phyloP scores from a whole-genome alignment of 2,329 filamentous ascomycete species.

The Penicillium sclerotigenum region DNA sequence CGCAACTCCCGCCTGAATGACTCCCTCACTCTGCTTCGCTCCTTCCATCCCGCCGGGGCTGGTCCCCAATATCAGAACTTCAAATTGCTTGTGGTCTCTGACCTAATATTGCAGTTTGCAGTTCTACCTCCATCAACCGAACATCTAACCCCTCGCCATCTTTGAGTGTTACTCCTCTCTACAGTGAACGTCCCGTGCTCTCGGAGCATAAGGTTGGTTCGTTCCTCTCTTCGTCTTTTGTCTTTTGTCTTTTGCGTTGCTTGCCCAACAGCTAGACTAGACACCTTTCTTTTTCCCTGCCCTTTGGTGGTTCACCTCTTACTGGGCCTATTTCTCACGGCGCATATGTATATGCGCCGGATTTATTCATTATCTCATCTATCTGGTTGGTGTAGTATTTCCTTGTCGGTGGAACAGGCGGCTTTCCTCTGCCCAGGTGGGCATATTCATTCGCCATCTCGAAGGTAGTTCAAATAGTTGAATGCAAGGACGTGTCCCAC shows the following conservation, averaged over 20 bases:
- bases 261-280: conserved; percentile 11
- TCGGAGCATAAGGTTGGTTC: conserved; percentile 38
- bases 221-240: conserved; percentile 16
- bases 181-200: conserved; percentile 19
- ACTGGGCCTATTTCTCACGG: conserved; percentile 1
- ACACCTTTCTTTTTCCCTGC: neutral
- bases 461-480: conserved; percentile 19
- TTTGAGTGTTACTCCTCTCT: conserved; percentile 16
- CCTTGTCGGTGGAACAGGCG: conserved; percentile 1
- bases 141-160: conserved; percentile 2
- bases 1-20: conserved; percentile 34
- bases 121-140: conserved; percentile 13
- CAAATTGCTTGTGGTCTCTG: conserved; percentile 16
- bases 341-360: conserved; percentile 6
- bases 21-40: neutral
- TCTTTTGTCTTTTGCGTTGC: conserved; percentile 17
- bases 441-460: conserved; percentile 11
- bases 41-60: conserved; percentile 27
- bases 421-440: neutral
- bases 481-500: conserved; percentile 10
- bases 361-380: conserved; percentile 9
- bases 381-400: conserved; percentile 12
- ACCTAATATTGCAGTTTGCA: conserved; percentile 20
- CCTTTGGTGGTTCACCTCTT: conserved; percentile 8
- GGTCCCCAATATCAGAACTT: conserved; percentile 26